Base-by-base conservation (phyloP, 768 basidiomycete species). In the Suillus subluteus region DNA sequence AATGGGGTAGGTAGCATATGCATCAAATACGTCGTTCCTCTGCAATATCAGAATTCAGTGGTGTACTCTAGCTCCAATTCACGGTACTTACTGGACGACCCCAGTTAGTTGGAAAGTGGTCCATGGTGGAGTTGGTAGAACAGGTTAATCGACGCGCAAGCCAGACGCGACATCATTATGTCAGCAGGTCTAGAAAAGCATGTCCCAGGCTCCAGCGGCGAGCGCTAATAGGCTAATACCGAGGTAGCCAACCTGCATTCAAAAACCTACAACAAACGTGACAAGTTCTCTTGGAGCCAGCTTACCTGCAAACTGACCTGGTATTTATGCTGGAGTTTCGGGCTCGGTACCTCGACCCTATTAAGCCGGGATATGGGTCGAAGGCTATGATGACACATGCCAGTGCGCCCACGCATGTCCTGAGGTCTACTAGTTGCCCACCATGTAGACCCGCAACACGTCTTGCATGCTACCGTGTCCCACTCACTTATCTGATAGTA, bases 61-160 rank as follows among this genome's bases (percentile, higher is more conserved):
- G 41, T 32, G 7, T 55, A 55, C 0, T 40, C 6, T 9, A 21
- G 8, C 4, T 0, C 30, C 23, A 56, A 0, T 35, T n/a, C 0
- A 21, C 15, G 23, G 37, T 50, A 78, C 90, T 71, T 75, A 91
- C 91, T 58, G 91, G 91, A 56, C 89, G 83, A 43, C 92, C 92
- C 92, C 92, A 94, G 82, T 89, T 91, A 41, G 88, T 88, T 43
- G 92, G 91, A 79, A 91, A 91, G 77, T 94, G 92, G 75, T 94
- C 91, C 92, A 94, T 92, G 75, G 69, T 65, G 41, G 67, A 46
- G 16, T 38, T 56, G 16, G 35, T 61, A 16, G n/a, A 41, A 26
- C 64, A 35, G 26, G 54, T 44, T 23, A 58, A 32, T 62, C 41
- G 66, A 75, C 75, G 72, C 72, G 73, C 65, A 74, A 44, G 26